phyloP scores from a whole-genome alignment of 1,284 basidiomycete genomes.

The Puccinia horiana region DNA sequence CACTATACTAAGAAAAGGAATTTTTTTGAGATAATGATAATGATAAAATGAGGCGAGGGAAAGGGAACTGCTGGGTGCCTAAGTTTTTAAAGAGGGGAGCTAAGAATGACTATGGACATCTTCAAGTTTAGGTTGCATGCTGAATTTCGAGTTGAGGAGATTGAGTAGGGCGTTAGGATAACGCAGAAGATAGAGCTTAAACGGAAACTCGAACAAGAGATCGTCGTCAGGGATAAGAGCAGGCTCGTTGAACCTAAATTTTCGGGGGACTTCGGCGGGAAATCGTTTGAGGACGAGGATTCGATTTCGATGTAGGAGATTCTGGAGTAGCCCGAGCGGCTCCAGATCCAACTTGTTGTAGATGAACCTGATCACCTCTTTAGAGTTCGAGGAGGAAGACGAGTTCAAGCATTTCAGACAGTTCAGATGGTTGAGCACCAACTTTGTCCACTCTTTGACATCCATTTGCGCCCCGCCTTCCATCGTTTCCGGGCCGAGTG shows the following conservation, averaged over 20 bases:
- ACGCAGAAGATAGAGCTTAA: constrained; percentile 28
- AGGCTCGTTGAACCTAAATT: not conserved
- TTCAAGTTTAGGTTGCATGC: not conserved
- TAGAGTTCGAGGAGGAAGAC: not conserved
- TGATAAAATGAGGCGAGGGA: too few relatives aligned
- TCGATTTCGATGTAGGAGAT: constrained; percentile 1
- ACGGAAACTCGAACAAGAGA: constrained; percentile 21
- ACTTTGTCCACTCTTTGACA: constrained; percentile 16
- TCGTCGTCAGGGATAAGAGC: not conserved
- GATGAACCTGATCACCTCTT: constrained; percentile 22
- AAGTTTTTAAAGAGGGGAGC: not conserved
- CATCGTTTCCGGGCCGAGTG: not conserved
- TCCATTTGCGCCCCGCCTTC: not conserved
- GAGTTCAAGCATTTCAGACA: constrained; percentile 15
- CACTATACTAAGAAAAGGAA: too few relatives aligned
- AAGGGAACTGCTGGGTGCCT: too few relatives aligned
- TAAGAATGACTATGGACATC: too few relatives aligned
- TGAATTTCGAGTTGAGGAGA: constrained; percentile 25
- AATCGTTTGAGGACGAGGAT: constrained; percentile 17
- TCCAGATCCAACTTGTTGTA: constrained; percentile 20
- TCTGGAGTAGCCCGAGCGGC: not conserved
- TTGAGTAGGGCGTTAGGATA: constrained; percentile 34
- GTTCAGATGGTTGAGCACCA: constrained; percentile 16
- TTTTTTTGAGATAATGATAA: too few relatives aligned
- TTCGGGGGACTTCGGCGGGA: not conserved